Percentiles rank a stretch among this genome's conserved stretches.
These are phyloP conservation scores for Edaphochlamys debaryana DNA, from an alignment of 139 green algal species.

Conservation along the genomic window DNA sequence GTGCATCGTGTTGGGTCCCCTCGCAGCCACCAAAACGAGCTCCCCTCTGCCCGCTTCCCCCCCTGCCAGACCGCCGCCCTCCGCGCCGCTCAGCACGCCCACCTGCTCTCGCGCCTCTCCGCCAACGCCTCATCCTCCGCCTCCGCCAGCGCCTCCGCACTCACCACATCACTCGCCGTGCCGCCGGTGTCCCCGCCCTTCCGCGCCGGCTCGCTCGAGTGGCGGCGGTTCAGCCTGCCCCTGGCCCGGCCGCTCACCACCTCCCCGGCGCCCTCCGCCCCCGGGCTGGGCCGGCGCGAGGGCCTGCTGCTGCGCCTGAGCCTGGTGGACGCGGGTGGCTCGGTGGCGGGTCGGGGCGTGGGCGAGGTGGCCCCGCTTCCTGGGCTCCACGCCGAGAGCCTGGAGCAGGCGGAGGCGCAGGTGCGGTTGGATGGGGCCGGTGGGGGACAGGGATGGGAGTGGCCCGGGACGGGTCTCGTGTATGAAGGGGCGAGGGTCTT, in stretches of 20 bases:
- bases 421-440: no score
- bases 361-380: constrained; percentile 89
- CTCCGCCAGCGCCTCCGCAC: constrained; percentile 5
- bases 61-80: constrained; percentile 9
- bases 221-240: constrained; percentile 66
- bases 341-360: constrained; percentile 42
- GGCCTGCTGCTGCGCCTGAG: constrained; percentile 65
- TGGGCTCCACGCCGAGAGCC: constrained; percentile 85
- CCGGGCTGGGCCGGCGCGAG: constrained; percentile 13
- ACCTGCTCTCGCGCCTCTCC: neutral
- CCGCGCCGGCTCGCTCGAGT: neutral
- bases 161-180: neutral
- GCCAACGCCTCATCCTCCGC: neutral
- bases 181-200: neutral
- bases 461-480: no score
- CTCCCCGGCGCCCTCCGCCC: neutral
- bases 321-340: constrained; percentile 25
- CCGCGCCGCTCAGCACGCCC: constrained; percentile 1
- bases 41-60: no score
- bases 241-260: constrained; percentile 74
- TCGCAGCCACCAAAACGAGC: no score
- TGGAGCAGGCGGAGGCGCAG: constrained; percentile 74
- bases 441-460: no score
- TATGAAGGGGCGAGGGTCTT: no score
- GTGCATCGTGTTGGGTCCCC: no score